Evolutionary conservation across 495 filamentous ascomycete species (phyloP).

Genomic region (Trichoderma erinaceum): DNA sequence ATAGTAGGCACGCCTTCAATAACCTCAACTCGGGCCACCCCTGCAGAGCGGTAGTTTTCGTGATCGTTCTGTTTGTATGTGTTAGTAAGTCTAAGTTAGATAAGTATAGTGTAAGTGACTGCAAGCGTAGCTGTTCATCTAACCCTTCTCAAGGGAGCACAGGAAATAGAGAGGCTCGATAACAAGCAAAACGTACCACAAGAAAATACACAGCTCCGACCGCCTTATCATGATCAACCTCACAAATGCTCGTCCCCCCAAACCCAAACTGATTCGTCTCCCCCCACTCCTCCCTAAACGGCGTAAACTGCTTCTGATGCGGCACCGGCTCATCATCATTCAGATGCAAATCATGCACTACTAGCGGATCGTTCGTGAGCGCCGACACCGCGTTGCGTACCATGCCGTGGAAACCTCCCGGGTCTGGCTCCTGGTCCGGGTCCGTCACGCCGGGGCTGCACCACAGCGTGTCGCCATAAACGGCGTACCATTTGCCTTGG

Average conservation of each 20-base stretch:
- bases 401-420: slow-evolving; percentile 32
- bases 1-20: slow-evolving; percentile 29
- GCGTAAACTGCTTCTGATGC: slow-evolving; percentile 31
- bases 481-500: slow-evolving; percentile 31
- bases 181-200: slow-evolving; percentile 19
- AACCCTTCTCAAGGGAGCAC: not conserved
- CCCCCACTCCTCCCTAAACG: slow-evolving; percentile 28
- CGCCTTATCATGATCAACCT: slow-evolving; percentile 22
- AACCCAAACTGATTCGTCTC: slow-evolving; percentile 31
- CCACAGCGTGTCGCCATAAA: slow-evolving; percentile 36
- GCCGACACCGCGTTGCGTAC: slow-evolving; percentile 29
- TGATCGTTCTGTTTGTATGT: not conserved
- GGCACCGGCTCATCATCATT: slow-evolving; percentile 28
- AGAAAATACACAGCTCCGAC: slow-evolving; percentile 28
- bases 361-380: slow-evolving; percentile 28
- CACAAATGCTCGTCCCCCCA: slow-evolving; percentile 32
- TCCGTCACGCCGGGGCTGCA: slow-evolving; percentile 28
- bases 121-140: not conserved
- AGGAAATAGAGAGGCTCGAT: not conserved
- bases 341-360: slow-evolving; percentile 26
- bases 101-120: no score
- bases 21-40: slow-evolving; percentile 29
- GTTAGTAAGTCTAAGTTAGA: not conserved
- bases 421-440: slow-evolving; percentile 22
- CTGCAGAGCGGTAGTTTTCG: slow-evolving; percentile 24